These are phyloP conservation scores for Volutella citrinella DNA, from an alignment of 2,329 filamentous ascomycete species.

Conservation along the genomic window DNA sequence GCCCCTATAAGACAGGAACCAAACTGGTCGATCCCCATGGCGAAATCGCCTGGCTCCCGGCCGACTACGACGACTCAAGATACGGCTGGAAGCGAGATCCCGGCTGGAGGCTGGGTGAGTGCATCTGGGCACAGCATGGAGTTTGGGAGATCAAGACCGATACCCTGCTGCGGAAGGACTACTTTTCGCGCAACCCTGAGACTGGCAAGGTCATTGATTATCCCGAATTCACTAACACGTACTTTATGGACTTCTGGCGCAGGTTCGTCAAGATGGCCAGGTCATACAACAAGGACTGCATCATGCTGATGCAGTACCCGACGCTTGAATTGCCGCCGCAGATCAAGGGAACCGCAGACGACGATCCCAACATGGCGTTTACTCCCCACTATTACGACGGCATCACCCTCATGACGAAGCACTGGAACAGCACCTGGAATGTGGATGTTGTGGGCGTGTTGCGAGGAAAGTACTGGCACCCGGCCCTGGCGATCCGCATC, in stretches of 20 bases:
- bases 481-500: conserved; percentile 87
- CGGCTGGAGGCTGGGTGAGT: conserved; percentile 89
- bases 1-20: conserved; percentile 84
- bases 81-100: conserved; percentile 90
- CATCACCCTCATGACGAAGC: conserved; percentile 94
- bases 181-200: conserved; percentile 76
- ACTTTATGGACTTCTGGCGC: conserved; percentile 85
- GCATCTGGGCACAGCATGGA: conserved; percentile 94
- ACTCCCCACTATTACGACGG: conserved; percentile 97
- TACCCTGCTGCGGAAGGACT: conserved; percentile 75
- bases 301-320: conserved; percentile 88
- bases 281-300: conserved; percentile 70
- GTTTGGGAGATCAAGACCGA: conserved; percentile 86
- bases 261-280: conserved; percentile 73
- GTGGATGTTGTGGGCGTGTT: conserved; percentile 92
- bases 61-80: conserved; percentile 77
- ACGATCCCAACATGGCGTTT: conserved; percentile 88
- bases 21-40: conserved; percentile 85
- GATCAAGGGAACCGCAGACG: conserved; percentile 83
- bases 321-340: conserved; percentile 87
- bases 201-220: conserved; percentile 76
- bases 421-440: conserved; percentile 98
- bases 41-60: conserved; percentile 77
- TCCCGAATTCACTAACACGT: conserved; percentile 83
- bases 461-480: conserved; percentile 81